These are phyloP conservation scores for Ustilago lituana DNA, from an alignment of 1,284 basidiomycete species.

Conservation along the genomic window DNA sequence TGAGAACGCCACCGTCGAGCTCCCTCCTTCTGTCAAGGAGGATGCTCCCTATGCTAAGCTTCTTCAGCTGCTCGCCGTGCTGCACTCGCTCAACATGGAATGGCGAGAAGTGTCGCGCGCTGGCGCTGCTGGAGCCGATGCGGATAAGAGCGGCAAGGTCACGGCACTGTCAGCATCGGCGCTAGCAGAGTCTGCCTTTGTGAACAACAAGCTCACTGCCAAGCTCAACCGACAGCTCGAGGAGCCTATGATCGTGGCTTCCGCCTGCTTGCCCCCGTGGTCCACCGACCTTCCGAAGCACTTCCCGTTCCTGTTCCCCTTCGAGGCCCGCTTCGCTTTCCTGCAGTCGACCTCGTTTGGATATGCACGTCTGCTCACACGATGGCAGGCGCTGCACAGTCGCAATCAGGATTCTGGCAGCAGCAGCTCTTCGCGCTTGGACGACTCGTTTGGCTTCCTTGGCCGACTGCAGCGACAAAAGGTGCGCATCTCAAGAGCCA, in stretches of 20 bases:
- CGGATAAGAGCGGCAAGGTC: constrained; percentile 26
- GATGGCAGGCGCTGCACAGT: constrained; percentile 79
- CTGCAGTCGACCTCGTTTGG: constrained; percentile 97
- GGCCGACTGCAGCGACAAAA: constrained; percentile 93
- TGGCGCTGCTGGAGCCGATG: constrained; percentile 3
- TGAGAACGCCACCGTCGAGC: constrained; percentile 30
- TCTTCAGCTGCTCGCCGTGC: constrained; percentile 84
- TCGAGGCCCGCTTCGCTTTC: constrained; percentile 95
- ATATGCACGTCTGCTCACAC: constrained; percentile 90
- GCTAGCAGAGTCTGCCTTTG: constrained; percentile 79
- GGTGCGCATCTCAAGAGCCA: constrained; percentile 91
- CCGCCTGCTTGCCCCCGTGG: constrained; percentile 96
- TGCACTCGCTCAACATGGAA: constrained; percentile 82
- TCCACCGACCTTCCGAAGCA: constrained; percentile 90
- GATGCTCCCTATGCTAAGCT: constrained; percentile 89
- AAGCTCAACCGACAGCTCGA: constrained; percentile 97
- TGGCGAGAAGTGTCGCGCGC: constrained; percentile 67
- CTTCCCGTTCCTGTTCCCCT: constrained; percentile 98
- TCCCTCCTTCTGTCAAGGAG: constrained; percentile 80
- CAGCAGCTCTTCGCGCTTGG: constrained; percentile 65
- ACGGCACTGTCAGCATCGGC: constrained; percentile 64
- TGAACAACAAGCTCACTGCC: constrained; percentile 97
- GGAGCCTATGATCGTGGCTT: constrained; percentile 98
- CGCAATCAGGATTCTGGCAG: constrained; percentile 69
- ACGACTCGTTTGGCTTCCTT: constrained; percentile 89